phyloP scores from a whole-genome alignment of 2,329 filamentous ascomycete species.

The Pseudogymnoascus sp. region DNA sequence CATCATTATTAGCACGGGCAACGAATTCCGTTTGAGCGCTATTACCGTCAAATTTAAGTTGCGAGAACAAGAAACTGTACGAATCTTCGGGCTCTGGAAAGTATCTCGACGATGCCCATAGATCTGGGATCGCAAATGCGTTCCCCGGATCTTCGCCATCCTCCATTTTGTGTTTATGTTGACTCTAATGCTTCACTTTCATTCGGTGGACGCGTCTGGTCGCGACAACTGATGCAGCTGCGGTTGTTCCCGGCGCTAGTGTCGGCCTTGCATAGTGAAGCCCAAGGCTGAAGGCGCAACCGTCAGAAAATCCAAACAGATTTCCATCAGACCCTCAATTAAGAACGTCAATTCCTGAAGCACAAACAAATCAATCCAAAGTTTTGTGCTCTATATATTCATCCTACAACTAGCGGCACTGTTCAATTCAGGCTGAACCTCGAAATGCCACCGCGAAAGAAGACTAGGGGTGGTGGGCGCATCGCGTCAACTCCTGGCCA shows the following conservation, averaged over 20 bases:
- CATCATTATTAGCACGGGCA: background rate
- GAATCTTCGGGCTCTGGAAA: conserved; percentile 30
- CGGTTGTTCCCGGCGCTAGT: conserved; percentile 17
- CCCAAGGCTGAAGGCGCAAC: conserved; percentile 13
- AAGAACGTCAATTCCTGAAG: background rate
- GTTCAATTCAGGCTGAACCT: background rate
- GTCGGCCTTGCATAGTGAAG: conserved; percentile 3
- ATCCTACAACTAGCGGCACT: background rate
- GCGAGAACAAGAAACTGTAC: conserved; percentile 27
- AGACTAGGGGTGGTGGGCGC: conserved; percentile 49
- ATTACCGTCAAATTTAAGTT: conserved; percentile 28
- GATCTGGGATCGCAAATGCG: conserved; percentile 58
- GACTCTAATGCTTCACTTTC: conserved; percentile 4
- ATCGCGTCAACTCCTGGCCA: conserved; percentile 51
- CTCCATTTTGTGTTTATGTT: conserved; percentile 31
- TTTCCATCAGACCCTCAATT: background rate
- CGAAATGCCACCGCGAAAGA: conserved; percentile 67
- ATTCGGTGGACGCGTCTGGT: conserved; percentile 6
- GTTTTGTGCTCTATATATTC: background rate
- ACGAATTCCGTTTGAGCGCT: background rate
- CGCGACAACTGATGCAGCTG: conserved; percentile 9
- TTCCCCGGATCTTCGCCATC: conserved; percentile 40
- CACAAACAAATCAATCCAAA: background rate
- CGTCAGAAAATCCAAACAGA: conserved; percentile 12
- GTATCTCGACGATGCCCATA: conserved; percentile 51